A percentile compares a stretch with the other conserved stretches of the same genome.
Evolutionary conservation across 306 rosid genomes (phyloP).

Genomic region (Neltuma alba): DNA sequence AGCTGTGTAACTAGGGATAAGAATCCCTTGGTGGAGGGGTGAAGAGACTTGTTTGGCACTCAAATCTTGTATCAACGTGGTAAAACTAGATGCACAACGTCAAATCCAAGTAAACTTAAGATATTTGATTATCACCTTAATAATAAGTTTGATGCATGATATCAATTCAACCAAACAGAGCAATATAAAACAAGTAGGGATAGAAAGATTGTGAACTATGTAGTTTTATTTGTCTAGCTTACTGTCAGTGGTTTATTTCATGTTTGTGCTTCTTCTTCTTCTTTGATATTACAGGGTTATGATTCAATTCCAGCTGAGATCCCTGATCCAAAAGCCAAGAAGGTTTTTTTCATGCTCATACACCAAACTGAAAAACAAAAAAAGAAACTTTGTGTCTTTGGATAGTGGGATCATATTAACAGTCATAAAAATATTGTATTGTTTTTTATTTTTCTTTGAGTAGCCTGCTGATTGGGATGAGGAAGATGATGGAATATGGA

Average conservation of each 20-base stretch:
- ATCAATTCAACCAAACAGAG: background rate
- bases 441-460: conserved; percentile 33
- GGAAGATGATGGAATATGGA: conserved; percentile 91
- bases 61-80: background rate
- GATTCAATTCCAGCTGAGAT: conserved; percentile 84
- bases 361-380: conserved; percentile 7
- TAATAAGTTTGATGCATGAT: background rate
- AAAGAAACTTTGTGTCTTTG: conserved; percentile 19
- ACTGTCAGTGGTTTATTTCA: background rate
- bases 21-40: background rate
- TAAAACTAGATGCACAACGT: background rate
- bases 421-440: conserved; percentile 15
- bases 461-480: conserved; percentile 95
- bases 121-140: background rate
- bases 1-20: background rate
- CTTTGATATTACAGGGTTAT: conserved; percentile 66
- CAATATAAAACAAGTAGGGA: background rate
- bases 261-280: conserved; percentile 12
- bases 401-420: conserved; percentile 18
- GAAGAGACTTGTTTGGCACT: background rate
- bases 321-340: conserved; percentile 82
- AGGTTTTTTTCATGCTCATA: conserved; percentile 50
- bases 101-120: background rate
- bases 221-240: background rate
- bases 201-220: background rate